Percentiles rank a stretch among this genome's conserved stretches.
Evolutionary conservation across 2,329 filamentous ascomycete genomes (phyloP).

Genomic region (Grosmannia serpens): DNA sequence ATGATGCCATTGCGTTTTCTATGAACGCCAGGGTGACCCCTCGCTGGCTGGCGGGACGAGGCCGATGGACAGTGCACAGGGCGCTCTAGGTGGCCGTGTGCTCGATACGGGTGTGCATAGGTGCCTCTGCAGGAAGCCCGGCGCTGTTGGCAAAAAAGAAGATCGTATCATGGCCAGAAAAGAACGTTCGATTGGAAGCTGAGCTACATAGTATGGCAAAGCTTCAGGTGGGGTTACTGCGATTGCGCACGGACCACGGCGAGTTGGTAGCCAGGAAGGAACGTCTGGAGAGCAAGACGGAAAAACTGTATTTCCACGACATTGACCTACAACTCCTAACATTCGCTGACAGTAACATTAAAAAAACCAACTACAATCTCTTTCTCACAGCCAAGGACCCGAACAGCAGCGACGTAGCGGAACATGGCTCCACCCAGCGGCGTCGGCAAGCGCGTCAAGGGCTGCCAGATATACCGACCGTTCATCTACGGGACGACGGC

Average conservation of each 20-base stretch:
- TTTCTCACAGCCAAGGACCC: background rate
- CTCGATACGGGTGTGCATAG: background rate
- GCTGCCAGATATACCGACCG: constrained; percentile 51
- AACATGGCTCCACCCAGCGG: constrained; percentile 48
- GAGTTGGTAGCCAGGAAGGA: background rate
- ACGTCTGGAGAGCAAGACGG: background rate
- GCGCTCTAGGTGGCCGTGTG: background rate
- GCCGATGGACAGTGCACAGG: background rate
- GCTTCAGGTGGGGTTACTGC: background rate
- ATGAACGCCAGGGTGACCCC: background rate
- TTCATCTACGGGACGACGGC: constrained; percentile 74
- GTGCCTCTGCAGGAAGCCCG: background rate
- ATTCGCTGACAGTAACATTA: too few relatives aligned
- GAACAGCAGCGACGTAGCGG: background rate
- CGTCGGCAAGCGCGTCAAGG: constrained; percentile 52
- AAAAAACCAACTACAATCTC: background rate
- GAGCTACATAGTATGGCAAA: background rate
- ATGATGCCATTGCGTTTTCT: background rate
- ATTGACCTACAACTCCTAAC: background rate
- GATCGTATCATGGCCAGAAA: background rate
- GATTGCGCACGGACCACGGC: background rate
- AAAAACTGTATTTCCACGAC: background rate
- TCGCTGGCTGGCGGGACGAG: background rate
- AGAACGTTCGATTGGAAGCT: background rate
- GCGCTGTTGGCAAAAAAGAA: background rate